Percentiles rank a stretch among this genome's conserved stretches.
Evolutionary conservation across 345 rosid species (phyloP).

Genomic region (Populus tremula): DNA sequence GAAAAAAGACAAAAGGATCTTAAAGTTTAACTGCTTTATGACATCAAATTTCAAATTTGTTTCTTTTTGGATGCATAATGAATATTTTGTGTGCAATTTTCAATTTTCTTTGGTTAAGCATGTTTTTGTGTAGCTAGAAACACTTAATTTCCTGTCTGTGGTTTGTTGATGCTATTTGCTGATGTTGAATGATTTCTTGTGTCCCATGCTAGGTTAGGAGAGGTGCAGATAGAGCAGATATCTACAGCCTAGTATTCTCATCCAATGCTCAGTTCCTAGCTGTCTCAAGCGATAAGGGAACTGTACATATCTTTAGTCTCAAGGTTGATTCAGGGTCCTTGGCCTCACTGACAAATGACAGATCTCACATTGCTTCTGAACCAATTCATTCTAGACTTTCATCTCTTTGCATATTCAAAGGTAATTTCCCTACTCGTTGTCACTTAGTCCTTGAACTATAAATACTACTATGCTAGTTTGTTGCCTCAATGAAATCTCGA

Average conservation of each 20-base stretch:
- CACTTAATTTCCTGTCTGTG: neutral
- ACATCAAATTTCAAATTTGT: neutral
- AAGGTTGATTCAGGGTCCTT: constrained; percentile 52
- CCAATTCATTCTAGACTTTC: constrained; percentile 34
- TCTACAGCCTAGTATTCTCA: constrained; percentile 86
- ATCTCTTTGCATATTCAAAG: constrained; percentile 71
- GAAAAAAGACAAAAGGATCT: neutral
- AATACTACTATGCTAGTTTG: neutral
- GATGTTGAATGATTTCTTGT: neutral
- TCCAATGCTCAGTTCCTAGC: constrained; percentile 78
- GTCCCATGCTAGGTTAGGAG: constrained; percentile 62
- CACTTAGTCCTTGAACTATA: neutral
- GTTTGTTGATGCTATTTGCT: constrained; percentile 2
- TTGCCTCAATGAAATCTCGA: neutral
- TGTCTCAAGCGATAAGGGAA: constrained; percentile 95
- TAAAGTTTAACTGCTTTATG: neutral
- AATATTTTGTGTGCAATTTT: neutral
- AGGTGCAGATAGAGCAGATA: constrained; percentile 92
- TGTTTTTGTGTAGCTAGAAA: neutral
- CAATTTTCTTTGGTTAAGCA: neutral
- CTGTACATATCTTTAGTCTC: constrained; percentile 86
- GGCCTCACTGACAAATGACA: constrained; percentile 41
- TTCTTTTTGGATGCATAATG: neutral
- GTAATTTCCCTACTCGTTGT: constrained; percentile 26
- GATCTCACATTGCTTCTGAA: constrained; percentile 36